A percentile compares a stretch with the other conserved stretches of the same genome.
Evolutionary conservation across 768 basidiomycete species (phyloP).

Genomic region (Chlorophyllum brunneum): DNA sequence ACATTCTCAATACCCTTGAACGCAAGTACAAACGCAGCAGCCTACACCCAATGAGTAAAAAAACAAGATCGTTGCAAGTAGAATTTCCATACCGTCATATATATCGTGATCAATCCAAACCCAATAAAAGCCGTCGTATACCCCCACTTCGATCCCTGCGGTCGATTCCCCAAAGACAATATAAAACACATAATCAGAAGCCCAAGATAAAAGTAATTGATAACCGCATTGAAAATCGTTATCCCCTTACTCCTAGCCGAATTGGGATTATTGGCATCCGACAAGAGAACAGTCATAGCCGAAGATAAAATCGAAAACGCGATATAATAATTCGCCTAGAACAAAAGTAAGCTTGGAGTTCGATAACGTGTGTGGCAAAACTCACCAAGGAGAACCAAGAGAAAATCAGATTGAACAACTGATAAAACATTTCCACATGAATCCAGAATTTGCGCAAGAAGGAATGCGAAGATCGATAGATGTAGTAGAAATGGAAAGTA

Average conservation of each 20-base stretch:
- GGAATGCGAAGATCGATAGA: constrained; percentile 86
- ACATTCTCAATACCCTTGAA: constrained; percentile 74
- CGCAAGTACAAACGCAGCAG: constrained; percentile 77
- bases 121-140: constrained; percentile 86
- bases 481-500: constrained; percentile 89
- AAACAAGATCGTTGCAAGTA: constrained; percentile 1
- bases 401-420: constrained; percentile 86
- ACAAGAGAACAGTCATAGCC: constrained; percentile 65
- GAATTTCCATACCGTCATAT: constrained; percentile 75
- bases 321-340: constrained; percentile 86
- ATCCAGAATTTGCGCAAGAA: constrained; percentile 89
- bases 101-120: constrained; percentile 89
- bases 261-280: constrained; percentile 37
- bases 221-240: constrained; percentile 66
- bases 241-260: constrained; percentile 34
- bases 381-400: constrained; percentile 84
- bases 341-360: not conserved
- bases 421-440: constrained; percentile 91
- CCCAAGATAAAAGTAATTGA: constrained; percentile 87
- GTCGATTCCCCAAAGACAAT: constrained; percentile 84
- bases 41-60: constrained; percentile 31
- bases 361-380: constrained; percentile 7
- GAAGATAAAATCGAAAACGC: constrained; percentile 76
- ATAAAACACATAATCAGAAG: constrained; percentile 86
- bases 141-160: constrained; percentile 84